These are phyloP conservation scores for Encephalitozoon intestinalis DNA, from an alignment of 371 early-diverging fungal species.

Conservation along the genomic window DNA sequence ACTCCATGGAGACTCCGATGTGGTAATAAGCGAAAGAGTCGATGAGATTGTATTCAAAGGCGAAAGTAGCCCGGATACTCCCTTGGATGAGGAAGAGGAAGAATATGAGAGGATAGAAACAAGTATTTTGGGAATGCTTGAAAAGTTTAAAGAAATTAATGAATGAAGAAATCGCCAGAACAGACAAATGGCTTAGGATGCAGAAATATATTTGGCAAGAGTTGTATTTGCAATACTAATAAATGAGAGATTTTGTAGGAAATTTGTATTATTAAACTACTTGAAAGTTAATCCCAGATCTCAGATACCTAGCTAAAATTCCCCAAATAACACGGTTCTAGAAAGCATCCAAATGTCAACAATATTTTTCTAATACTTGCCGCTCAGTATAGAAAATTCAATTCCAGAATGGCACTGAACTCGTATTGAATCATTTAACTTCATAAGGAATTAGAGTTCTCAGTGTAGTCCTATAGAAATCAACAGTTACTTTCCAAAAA, in stretches of 20 bases:
- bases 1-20: conserved; percentile 37
- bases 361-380: too few species aligned
- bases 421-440: neutral
- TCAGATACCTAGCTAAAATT: too few species aligned
- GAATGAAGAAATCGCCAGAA: neutral
- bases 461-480: neutral
- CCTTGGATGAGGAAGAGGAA: conserved; percentile 31
- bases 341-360: too few species aligned
- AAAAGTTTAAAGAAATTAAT: conserved; percentile 24
- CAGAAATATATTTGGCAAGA: too few species aligned
- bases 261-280: too few species aligned
- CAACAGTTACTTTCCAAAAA: neutral
- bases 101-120: conserved; percentile 48
- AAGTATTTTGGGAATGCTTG: conserved; percentile 34
- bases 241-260: too few species aligned
- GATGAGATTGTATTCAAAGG: conserved; percentile 47
- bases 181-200: too few species aligned
- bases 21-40: conserved; percentile 30
- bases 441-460: neutral
- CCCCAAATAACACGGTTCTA: too few species aligned
- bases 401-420: neutral
- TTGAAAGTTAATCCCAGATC: too few species aligned
- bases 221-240: too few species aligned
- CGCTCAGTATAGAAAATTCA: neutral
- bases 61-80: neutral